Evolutionary conservation across 768 basidiomycete species (phyloP).

Genomic region (Sistotremastrum suecicum): DNA sequence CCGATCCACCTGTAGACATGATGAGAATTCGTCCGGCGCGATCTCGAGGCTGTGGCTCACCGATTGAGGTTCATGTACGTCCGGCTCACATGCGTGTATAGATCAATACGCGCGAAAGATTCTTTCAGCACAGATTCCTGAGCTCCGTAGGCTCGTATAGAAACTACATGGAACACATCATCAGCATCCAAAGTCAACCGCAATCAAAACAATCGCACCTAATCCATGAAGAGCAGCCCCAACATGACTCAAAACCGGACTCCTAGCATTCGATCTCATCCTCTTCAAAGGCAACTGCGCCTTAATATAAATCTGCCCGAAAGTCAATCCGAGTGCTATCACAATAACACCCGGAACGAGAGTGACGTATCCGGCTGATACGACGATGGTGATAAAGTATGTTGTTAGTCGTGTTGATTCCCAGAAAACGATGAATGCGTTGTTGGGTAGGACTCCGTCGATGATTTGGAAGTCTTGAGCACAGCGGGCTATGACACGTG

Average conservation of each 20-base stretch:
- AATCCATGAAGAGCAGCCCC: conserved; percentile 1
- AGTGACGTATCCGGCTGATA: neutral
- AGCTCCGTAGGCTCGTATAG: conserved; percentile 24
- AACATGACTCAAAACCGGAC: conserved; percentile 13
- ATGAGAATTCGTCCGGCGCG: conserved; percentile 13
- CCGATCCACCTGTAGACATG: conserved; percentile 7
- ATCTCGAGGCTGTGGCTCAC: conserved; percentile 11
- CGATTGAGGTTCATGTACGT: conserved; percentile 16
- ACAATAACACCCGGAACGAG: conserved; percentile 6
- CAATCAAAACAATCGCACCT: neutral
- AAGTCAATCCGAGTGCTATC: conserved; percentile 14
- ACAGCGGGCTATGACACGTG: conserved; percentile 12
- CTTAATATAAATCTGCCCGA: conserved; percentile 21
- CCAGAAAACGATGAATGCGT: neutral
- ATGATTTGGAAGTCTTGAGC: conserved; percentile 6
- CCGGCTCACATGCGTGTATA: conserved; percentile 11
- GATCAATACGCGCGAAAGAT: conserved; percentile 17
- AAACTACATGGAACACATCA: conserved; percentile 9
- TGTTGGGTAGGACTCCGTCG: conserved; percentile 1
- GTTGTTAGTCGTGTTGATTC: conserved; percentile 5
- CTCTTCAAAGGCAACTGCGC: conserved; percentile 24
- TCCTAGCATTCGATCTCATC: conserved; percentile 19
- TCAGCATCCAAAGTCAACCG: conserved; percentile 1
- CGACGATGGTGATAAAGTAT: neutral
- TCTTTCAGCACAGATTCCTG: conserved; percentile 15